Evolutionary conservation across 768 basidiomycete species (phyloP).

Genomic region (Rickenella mellea): DNA sequence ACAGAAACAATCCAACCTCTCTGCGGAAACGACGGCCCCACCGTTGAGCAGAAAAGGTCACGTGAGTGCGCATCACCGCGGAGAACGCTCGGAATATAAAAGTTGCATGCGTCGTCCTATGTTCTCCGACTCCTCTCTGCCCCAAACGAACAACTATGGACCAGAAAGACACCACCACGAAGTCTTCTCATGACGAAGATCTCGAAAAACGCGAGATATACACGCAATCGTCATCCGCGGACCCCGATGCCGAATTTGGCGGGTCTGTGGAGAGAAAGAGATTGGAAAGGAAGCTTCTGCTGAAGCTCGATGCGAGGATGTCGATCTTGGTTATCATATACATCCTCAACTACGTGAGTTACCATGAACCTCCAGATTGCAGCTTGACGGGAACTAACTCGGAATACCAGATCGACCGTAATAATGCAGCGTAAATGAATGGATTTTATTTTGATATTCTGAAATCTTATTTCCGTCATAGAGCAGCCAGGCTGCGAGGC

Average conservation of each 20-base stretch:
- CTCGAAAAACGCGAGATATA: conserved; percentile 1
- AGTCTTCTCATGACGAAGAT: no score
- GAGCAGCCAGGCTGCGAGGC: conserved; percentile 64
- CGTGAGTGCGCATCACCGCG: no score
- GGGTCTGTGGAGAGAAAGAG: not conserved
- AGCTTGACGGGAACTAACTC: not conserved
- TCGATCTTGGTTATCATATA: conserved; percentile 36
- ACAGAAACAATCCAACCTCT: no score
- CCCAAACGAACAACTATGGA: no score
- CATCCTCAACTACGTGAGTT: conserved; percentile 36
- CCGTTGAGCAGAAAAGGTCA: no score
- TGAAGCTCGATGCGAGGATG: conserved; percentile 33
- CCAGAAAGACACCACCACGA: no score
- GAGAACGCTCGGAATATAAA: no score
- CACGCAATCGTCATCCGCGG: not conserved
- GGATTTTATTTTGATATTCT: not conserved
- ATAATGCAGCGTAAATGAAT: conserved; percentile 49
- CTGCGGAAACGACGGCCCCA: no score
- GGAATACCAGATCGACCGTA: conserved; percentile 49
- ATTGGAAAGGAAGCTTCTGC: conserved; percentile 33
- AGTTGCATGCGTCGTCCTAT: no score
- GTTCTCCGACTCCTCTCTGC: no score
- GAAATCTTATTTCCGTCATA: conserved; percentile 14
- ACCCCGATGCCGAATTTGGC: not conserved
- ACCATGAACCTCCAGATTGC: not conserved